Conservation (phyloP, 2,329 filamentous ascomycete species). For the Teratosphaeria nubilosa region DNA sequence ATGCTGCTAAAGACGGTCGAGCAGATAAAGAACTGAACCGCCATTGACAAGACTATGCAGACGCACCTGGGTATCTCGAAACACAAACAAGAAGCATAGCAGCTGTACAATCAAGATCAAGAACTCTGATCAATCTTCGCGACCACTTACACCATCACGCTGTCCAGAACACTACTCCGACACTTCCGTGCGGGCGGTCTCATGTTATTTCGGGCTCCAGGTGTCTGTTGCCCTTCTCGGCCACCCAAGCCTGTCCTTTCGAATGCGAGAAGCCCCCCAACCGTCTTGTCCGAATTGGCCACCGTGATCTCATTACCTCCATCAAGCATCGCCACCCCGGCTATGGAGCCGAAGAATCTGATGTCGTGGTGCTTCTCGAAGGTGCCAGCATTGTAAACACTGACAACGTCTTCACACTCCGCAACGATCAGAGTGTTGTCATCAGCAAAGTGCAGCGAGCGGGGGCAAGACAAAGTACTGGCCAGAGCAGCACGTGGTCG, state of each 20-base stretch:
- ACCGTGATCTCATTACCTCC: conserved; percentile 59
- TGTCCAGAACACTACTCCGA: background rate
- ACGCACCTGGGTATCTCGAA: background rate
- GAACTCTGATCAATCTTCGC: background rate
- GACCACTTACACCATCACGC: background rate
- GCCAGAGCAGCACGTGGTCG: conserved; percentile 46
- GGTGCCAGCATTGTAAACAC: conserved; percentile 56
- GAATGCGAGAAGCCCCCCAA: conserved; percentile 48
- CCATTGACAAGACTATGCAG: background rate
- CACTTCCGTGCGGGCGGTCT: background rate
- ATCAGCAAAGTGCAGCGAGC: conserved; percentile 63
- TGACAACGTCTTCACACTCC: conserved; percentile 65
- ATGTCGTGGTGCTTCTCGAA: conserved; percentile 58
- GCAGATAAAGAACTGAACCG: background rate
- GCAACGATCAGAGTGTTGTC: conserved; percentile 60
- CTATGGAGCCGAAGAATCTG: conserved; percentile 66
- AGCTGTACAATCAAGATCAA: background rate
- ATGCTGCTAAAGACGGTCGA: no score
- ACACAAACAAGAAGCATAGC: background rate
- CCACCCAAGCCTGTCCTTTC: background rate
- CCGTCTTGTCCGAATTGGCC: conserved; percentile 53
- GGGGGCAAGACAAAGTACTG: conserved; percentile 58
- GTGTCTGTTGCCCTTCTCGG: background rate
- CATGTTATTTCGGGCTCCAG: background rate
- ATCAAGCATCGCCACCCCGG: conserved; percentile 56